Base-by-base conservation (phyloP, 2,329 filamentous ascomycete species). In the Sporothrix brasiliensis region DNA sequence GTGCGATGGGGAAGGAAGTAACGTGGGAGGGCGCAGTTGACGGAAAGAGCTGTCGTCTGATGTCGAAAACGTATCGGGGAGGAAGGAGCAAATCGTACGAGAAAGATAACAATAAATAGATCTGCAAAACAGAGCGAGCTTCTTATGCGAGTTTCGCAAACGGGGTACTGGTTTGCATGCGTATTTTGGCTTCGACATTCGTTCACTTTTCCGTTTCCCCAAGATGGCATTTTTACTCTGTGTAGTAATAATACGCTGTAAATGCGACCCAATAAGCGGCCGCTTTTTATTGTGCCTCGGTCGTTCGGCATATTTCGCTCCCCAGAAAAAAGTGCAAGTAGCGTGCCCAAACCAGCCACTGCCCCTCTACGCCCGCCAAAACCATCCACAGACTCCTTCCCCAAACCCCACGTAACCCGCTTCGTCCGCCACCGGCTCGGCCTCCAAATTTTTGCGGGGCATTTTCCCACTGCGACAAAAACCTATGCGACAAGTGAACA, bases 221-320 rank as follows among this genome's bases (percentile, higher is more conserved):
- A 47, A 44, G 27, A 30, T 63, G 34, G 34, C 34, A 21, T 34
- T 60, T 30, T 63, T n/a, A 49, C 60, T 11, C 10, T 3, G 9
- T 30, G 30, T 24, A 30, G 34, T 34, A 34, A 34, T 34, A 34
- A n/a, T 41, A 13, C 41, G 30, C 34, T 47, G 58, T 49, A n/a
- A 30, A 61, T 61, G 39, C 39, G n/a, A 44, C 44, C 61, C 24
- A 24, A 27, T 13, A 65, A 16, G 47, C 27, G 27, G 24, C 41
- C 39, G 34, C 34, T 52, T 34, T 52, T 52, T 56, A 52, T 63
- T 71, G 53, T 73, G 73, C 73, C 73, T 73, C 71, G 73, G 73
- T 56, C 72, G 60, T 69, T 73, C 73, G 73, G 73, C 71, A 71
- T 65, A 34, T 27, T 58, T 44, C 34, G 60, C 19, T n/a, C 60